Percentiles rank a stretch among this genome's conserved stretches.
phyloP scores from a whole-genome alignment of 2,329 filamentous ascomycete genomes.

The Phyllosticta citrichinensis region DNA sequence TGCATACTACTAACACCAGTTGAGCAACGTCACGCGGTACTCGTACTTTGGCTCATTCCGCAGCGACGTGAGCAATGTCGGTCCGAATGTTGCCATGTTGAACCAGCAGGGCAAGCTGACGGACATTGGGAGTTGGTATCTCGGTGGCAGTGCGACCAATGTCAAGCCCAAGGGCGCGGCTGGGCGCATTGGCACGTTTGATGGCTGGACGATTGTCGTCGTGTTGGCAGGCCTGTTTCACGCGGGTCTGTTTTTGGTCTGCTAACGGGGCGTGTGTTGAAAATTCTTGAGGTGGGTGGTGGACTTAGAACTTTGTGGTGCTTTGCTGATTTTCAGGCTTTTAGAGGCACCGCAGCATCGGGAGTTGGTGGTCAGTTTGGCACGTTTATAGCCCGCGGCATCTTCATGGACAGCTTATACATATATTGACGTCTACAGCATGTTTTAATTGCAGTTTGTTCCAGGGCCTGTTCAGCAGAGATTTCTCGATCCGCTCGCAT shows the following conservation, averaged over 20 bases:
- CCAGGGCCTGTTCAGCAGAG: background rate
- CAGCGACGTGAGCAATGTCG: slow-evolving; percentile 60
- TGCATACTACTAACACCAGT: background rate
- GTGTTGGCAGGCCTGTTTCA: background rate
- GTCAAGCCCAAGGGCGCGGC: slow-evolving; percentile 25
- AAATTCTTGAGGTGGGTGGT: background rate
- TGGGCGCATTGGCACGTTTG: slow-evolving; percentile 7
- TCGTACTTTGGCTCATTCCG: slow-evolving; percentile 70
- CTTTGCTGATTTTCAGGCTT: background rate
- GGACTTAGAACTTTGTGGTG: background rate
- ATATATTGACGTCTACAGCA: background rate
- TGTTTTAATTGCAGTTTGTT: background rate
- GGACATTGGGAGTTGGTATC: slow-evolving; percentile 67
- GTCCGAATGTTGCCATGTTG: slow-evolving; percentile 61
- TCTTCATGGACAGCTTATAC: background rate
- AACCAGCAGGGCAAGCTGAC: slow-evolving; percentile 59
- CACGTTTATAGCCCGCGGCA: background rate
- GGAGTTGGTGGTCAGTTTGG: background rate
- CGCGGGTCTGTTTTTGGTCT: background rate
- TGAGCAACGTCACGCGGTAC: slow-evolving; percentile 53
- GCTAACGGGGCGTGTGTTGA: background rate
- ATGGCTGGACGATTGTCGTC: slow-evolving; percentile 12
- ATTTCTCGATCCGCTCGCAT: background rate
- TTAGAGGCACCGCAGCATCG: background rate
- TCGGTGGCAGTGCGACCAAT: slow-evolving; percentile 43